Evolutionary conservation across 1,284 basidiomycete species (phyloP).

Genomic region (Cerioporus squamosus): DNA sequence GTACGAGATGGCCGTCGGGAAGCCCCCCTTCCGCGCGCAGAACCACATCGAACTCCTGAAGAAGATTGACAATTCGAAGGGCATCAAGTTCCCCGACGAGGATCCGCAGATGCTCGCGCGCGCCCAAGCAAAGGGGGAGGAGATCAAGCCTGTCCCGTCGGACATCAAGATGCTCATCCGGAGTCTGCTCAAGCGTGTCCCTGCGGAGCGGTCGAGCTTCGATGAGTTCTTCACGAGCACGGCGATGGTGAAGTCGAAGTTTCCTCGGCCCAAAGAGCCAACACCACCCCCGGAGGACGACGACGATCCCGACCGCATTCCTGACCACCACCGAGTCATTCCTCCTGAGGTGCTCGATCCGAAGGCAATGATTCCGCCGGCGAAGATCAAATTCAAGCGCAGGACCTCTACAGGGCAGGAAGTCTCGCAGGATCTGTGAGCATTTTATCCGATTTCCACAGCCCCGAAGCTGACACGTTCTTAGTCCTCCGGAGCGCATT

Average conservation of each 20-base stretch:
- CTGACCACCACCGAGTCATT: slow-evolving; percentile 68
- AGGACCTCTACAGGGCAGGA: slow-evolving; percentile 19
- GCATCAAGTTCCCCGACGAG: slow-evolving; percentile 95
- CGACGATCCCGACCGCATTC: slow-evolving; percentile 45
- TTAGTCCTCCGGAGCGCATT: slow-evolving; percentile 5
- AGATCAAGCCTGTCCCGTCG: slow-evolving; percentile 63
- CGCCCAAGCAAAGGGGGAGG: slow-evolving; percentile 47
- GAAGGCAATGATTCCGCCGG: slow-evolving; percentile 77
- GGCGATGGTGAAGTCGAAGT: slow-evolving; percentile 84
- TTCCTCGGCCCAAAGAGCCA: slow-evolving; percentile 47
- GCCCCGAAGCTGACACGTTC: background rate
- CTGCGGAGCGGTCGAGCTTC: slow-evolving; percentile 86
- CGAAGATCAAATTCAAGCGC: slow-evolving; percentile 73
- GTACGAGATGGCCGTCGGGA: slow-evolving; percentile 94
- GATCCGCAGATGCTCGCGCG: slow-evolving; percentile 45
- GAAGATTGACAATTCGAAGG: slow-evolving; percentile 87
- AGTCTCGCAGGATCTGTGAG: slow-evolving; percentile 15
- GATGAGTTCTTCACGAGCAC: slow-evolving; percentile 90
- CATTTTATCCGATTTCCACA: background rate
- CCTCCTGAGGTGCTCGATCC: slow-evolving; percentile 79
- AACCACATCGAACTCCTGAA: slow-evolving; percentile 97
- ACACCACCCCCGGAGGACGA: slow-evolving; percentile 34
- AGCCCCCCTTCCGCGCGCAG: slow-evolving; percentile 92
- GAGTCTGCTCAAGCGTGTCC: slow-evolving; percentile 80
- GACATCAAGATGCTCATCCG: slow-evolving; percentile 94